These are phyloP conservation scores for Ceriops zippeliana DNA, from an alignment of 345 rosid species.

Conservation along the genomic window DNA sequence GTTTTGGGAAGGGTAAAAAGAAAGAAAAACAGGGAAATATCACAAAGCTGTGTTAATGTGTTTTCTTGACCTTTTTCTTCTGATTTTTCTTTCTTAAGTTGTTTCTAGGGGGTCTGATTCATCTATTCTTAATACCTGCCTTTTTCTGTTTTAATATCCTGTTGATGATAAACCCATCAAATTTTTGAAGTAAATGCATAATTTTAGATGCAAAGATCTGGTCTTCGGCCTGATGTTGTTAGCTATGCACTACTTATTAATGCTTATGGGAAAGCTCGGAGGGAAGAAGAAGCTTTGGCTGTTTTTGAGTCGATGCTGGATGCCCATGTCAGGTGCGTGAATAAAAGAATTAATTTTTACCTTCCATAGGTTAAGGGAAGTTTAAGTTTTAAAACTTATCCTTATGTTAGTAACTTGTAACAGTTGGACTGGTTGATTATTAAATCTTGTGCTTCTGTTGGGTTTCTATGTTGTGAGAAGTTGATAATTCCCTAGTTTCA, in stretches of 20 bases:
- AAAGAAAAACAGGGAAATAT: background rate
- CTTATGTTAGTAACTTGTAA: background rate
- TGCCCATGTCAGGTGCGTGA: conserved; percentile 83
- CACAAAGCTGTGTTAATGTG: background rate
- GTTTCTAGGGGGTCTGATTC: background rate
- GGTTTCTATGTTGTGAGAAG: background rate
- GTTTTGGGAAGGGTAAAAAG: no score
- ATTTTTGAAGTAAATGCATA: conserved; percentile 15
- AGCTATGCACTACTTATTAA: conserved; percentile 88
- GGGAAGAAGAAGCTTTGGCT: conserved; percentile 94
- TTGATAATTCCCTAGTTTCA: background rate
- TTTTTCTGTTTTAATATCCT: background rate
- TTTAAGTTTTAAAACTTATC: background rate
- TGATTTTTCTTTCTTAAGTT: conserved; percentile 1
- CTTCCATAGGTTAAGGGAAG: background rate
- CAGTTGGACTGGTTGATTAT: background rate
- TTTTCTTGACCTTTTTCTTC: background rate
- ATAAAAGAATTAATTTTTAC: background rate
- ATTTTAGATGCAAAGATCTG: conserved; percentile 92
- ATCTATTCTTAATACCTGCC: background rate
- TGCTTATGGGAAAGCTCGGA: conserved; percentile 92
- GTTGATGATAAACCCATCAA: conserved; percentile 6
- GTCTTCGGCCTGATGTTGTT: conserved; percentile 76
- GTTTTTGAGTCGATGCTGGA: conserved; percentile 98
- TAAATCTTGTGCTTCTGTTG: background rate